Conservation (phyloP, 345 rosid species). For the Syzygium aqueum region DNA sequence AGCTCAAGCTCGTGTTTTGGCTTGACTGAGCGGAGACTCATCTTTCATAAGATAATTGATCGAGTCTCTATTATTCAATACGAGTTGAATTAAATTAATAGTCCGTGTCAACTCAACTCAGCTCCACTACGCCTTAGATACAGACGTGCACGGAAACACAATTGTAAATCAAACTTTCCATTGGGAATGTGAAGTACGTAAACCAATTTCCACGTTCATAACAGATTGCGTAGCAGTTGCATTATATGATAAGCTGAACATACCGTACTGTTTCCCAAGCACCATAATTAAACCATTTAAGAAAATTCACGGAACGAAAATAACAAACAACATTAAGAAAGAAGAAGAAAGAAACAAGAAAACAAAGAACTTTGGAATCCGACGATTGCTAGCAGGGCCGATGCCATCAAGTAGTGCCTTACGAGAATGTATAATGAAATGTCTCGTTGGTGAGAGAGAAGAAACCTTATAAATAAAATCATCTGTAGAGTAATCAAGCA, state of each 20-base stretch:
- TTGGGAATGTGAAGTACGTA: not conserved
- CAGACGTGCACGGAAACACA: not conserved
- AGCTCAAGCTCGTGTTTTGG: not conserved
- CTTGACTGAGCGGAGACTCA: not conserved
- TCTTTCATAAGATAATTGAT: not conserved
- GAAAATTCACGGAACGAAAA: too few relatives aligned
- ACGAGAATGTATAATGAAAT: constrained; percentile 91
- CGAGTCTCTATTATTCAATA: too few relatives aligned
- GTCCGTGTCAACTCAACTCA: not conserved
- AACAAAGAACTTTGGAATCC: constrained; percentile 57
- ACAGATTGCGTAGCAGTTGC: not conserved
- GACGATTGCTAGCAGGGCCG: constrained; percentile 87
- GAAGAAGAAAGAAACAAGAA: too few relatives aligned
- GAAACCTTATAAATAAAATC: constrained; percentile 86
- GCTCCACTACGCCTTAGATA: not conserved
- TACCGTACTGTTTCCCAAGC: too few relatives aligned
- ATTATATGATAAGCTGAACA: not conserved
- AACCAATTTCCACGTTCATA: not conserved
- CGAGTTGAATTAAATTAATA: too few relatives aligned
- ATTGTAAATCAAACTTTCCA: not conserved
- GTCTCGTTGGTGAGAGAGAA: constrained; percentile 79
- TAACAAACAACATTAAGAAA: constrained; percentile 20
- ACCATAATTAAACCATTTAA: too few relatives aligned
- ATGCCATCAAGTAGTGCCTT: constrained; percentile 82
- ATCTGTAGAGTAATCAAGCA: constrained; percentile 29